These are phyloP conservation scores for Leccinum aurantiacum DNA, from an alignment of 768 basidiomycete species.

Conservation along the genomic window DNA sequence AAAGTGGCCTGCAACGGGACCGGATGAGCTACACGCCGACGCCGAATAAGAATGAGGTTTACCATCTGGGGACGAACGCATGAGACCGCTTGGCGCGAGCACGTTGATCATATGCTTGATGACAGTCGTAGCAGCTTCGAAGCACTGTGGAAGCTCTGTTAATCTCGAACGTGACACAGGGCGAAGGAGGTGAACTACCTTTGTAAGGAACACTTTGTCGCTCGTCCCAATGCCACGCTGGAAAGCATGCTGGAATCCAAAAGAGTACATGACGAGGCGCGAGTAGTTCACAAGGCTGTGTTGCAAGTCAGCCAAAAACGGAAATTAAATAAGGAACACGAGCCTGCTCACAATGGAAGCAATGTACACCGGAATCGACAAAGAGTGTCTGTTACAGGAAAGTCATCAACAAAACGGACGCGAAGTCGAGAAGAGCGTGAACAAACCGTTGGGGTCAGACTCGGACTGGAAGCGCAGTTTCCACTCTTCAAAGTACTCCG, in stretches of 20 bases:
- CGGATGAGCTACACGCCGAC: background rate
- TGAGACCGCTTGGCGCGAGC: conserved; percentile 68
- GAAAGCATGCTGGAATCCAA: conserved; percentile 83
- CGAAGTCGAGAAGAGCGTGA: too few relatives aligned
- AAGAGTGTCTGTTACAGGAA: conserved; percentile 46
- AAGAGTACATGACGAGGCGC: conserved; percentile 82
- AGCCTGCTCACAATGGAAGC: conserved; percentile 64
- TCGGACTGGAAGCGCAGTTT: conserved; percentile 54
- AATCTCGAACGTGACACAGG: background rate
- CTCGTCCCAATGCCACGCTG: conserved; percentile 62
- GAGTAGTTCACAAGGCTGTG: conserved; percentile 72
- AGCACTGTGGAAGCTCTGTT: conserved; percentile 40
- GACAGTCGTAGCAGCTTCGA: conserved; percentile 67
- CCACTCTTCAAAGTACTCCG: conserved; percentile 67
- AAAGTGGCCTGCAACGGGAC: conserved; percentile 55
- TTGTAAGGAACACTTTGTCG: conserved; percentile 66
- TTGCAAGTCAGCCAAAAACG: conserved; percentile 9
- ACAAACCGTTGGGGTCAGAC: conserved; percentile 56
- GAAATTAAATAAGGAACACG: background rate
- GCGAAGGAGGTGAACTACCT: conserved; percentile 38
- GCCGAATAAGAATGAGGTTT: conserved; percentile 15
- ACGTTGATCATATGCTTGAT: conserved; percentile 63
- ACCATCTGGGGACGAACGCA: conserved; percentile 81
- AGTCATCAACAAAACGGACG: background rate
- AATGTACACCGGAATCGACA: conserved; percentile 62